phyloP scores from a whole-genome alignment of 768 basidiomycete species.

The Multifurca ochricompacta region DNA sequence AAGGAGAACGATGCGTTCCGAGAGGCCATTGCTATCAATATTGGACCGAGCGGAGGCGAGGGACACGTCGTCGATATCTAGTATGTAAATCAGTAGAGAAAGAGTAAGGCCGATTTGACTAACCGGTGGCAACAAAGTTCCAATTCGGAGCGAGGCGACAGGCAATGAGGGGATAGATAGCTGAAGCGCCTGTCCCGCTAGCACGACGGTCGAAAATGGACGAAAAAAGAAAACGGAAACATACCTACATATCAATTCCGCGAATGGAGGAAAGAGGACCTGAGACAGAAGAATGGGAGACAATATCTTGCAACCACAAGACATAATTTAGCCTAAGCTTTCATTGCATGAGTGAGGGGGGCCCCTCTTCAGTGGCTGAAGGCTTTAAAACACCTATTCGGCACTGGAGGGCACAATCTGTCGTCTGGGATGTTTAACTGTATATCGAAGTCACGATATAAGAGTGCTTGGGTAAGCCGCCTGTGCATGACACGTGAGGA shows the following conservation, averaged over 20 bases:
- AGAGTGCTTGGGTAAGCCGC: constrained; percentile 69
- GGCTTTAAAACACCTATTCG: constrained; percentile 1
- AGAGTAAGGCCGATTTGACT: not conserved
- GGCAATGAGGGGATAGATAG: constrained; percentile 78
- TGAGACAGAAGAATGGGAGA: constrained; percentile 9
- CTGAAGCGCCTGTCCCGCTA: constrained; percentile 87
- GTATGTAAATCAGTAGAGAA: not conserved
- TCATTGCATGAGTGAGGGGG: not conserved
- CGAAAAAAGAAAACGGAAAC: not conserved
- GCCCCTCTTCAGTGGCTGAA: no score
- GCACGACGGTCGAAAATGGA: not conserved
- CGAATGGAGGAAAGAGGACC: constrained; percentile 25
- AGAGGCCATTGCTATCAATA: constrained; percentile 48
- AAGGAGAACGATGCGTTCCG: constrained; percentile 42
- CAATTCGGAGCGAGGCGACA: constrained; percentile 47
- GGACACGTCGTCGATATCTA: constrained; percentile 70
- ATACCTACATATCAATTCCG: constrained; percentile 67
- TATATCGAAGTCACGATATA: constrained; percentile 67
- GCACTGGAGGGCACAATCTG: constrained; percentile 82
- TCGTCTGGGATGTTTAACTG: constrained; percentile 54
- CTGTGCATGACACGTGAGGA: constrained; percentile 35
- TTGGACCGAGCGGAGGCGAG: constrained; percentile 48
- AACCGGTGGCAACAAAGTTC: constrained; percentile 66
- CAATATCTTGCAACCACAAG: constrained; percentile 73
- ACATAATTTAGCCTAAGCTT: constrained; percentile 71